These are phyloP conservation scores for Trichoderma erinaceum DNA, from an alignment of 495 filamentous ascomycete species.

Conservation along the genomic window DNA sequence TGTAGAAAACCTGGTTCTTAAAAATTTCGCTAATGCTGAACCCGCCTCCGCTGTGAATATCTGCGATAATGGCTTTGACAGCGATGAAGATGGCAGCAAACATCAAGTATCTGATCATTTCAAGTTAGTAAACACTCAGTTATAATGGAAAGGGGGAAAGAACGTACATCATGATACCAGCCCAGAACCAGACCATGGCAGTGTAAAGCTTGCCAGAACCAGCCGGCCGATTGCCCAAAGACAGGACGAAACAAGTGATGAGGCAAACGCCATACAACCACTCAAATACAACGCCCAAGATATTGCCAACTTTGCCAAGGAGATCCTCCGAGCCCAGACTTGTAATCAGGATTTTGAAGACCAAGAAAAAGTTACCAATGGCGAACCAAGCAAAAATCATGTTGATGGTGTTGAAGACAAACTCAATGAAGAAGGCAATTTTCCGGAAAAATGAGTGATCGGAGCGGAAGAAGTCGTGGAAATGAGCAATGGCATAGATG, in stretches of 20 bases:
- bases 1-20: constrained; percentile 84
- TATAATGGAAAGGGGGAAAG: constrained; percentile 1
- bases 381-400: constrained; percentile 99
- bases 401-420: constrained; percentile 86
- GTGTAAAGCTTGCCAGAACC: constrained; percentile 91
- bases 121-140: constrained; percentile 20
- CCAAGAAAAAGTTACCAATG: constrained; percentile 98
- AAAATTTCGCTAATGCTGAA: constrained; percentile 69
- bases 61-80: constrained; percentile 68
- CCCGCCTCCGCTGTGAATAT: constrained; percentile 47
- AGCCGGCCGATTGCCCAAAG: constrained; percentile 92
- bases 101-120: constrained; percentile 63
- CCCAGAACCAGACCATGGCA: constrained; percentile 97
- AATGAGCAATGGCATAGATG: constrained; percentile 89
- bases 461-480: constrained; percentile 88
- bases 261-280: constrained; percentile 93
- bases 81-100: constrained; percentile 96
- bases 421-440: constrained; percentile 83
- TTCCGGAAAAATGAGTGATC: constrained; percentile 85
- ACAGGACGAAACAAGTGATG: constrained; percentile 90
- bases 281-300: constrained; percentile 85
- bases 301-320: constrained; percentile 64
- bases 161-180: constrained; percentile 78
- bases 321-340: constrained; percentile 65
- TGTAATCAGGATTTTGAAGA: constrained; percentile 93